phyloP scores from a whole-genome alignment of 108 stramenopile genomes.

The Skeletonema menzelii region DNA sequence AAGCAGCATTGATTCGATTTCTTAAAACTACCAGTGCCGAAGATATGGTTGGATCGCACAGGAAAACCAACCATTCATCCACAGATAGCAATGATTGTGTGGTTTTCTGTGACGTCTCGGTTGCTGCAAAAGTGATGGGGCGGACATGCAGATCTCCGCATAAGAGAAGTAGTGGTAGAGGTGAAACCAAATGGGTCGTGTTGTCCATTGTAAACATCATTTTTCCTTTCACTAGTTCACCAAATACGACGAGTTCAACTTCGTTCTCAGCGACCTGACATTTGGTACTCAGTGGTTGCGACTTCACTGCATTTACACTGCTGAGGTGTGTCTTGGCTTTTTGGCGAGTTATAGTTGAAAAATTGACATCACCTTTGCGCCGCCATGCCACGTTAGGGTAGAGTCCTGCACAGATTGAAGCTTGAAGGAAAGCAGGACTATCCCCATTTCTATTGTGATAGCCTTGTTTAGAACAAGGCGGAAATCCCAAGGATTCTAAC shows the following conservation, averaged over 20 bases:
- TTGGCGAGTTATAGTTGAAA: slow-evolving; percentile 67
- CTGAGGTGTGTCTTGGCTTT: slow-evolving; percentile 75
- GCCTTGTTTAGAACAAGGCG: slow-evolving; percentile 26
- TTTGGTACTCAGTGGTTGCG: slow-evolving; percentile 57
- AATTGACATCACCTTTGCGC: slow-evolving; percentile 64
- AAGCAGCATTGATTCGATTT: slow-evolving; percentile 57
- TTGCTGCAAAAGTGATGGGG: slow-evolving; percentile 20
- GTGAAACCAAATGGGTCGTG: slow-evolving; percentile 64
- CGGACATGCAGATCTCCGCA: slow-evolving; percentile 65
- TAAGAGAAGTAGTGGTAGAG: slow-evolving; percentile 65
- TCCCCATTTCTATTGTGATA: slow-evolving; percentile 70
- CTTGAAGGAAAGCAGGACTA: slow-evolving; percentile 52
- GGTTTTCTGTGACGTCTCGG: slow-evolving; percentile 6
- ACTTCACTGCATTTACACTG: slow-evolving; percentile 70
- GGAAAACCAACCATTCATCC: slow-evolving; percentile 75
- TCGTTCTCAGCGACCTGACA: slow-evolving; percentile 59
- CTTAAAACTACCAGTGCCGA: slow-evolving; percentile 58
- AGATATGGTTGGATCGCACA: slow-evolving; percentile 45
- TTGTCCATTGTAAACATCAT: slow-evolving; percentile 63
- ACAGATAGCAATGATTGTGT: slow-evolving; percentile 51
- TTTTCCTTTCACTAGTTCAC: slow-evolving; percentile 68
- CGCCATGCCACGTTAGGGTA: slow-evolving; percentile 78
- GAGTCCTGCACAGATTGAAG: slow-evolving; percentile 68
- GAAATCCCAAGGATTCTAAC: slow-evolving; percentile 57
- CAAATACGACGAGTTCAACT: slow-evolving; percentile 71